phyloP scores from a whole-genome alignment of 495 filamentous ascomycete genomes.

The Xylaria sp. region DNA sequence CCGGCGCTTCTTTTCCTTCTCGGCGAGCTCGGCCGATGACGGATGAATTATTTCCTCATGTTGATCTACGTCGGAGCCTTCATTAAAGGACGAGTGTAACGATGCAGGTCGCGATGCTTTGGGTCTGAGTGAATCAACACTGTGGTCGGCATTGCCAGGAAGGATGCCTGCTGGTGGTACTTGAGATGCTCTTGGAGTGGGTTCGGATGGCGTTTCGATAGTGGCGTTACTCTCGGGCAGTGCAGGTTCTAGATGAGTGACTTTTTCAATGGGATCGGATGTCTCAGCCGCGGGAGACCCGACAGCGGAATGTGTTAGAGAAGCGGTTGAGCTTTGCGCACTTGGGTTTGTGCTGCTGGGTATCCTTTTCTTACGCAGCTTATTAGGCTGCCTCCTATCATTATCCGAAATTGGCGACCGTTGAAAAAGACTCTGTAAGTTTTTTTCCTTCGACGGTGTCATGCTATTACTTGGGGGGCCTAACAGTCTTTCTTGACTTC shows the following conservation, averaged over 20 bases:
- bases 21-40: conserved; percentile 46
- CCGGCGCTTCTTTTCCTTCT: conserved; percentile 70
- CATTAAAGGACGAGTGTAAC: conserved; percentile 76
- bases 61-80: conserved; percentile 78
- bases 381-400: conserved; percentile 76
- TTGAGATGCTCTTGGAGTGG: conserved; percentile 44
- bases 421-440: conserved; percentile 70
- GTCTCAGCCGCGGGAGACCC: conserved; percentile 47
- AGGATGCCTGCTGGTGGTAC: conserved; percentile 42
- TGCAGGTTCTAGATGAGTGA: conserved; percentile 36
- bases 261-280: conserved; percentile 48
- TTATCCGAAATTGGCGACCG: conserved; percentile 70
- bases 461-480: conserved; percentile 51
- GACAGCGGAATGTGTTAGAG: conserved; percentile 60
- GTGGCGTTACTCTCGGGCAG: conserved; percentile 34
- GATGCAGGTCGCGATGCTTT: conserved; percentile 72
- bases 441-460: conserved; percentile 75
- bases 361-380: conserved; percentile 81
- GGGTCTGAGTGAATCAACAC: conserved; percentile 62
- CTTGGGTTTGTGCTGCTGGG: conserved; percentile 77
- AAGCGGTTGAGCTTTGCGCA: conserved; percentile 84
- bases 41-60: conserved; percentile 59
- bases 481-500: conserved; percentile 58
- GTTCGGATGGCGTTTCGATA: conserved; percentile 42
- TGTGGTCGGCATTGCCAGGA: conserved; percentile 45